Percentiles rank a stretch among this genome's conserved stretches.
Evolutionary conservation across 768 basidiomycete genomes (phyloP).

Genomic region (Psilocybe subaeruginosa): DNA sequence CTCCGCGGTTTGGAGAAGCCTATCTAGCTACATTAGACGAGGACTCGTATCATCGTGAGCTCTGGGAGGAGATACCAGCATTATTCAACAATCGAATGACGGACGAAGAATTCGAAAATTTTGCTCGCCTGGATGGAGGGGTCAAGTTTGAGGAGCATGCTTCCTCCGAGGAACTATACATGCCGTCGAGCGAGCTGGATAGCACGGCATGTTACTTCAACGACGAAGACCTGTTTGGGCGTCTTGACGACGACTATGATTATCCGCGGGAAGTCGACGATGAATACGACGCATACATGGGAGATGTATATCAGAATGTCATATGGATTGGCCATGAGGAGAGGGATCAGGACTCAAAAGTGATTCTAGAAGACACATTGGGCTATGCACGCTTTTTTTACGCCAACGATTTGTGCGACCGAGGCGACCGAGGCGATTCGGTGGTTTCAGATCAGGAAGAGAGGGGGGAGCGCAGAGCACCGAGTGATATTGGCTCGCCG

Average conservation of each 20-base stretch:
- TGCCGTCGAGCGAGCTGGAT: neutral
- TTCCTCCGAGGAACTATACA: neutral
- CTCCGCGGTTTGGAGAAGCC: neutral
- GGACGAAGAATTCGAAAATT: conserved; percentile 10
- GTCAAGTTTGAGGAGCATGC: neutral
- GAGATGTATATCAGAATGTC: neutral
- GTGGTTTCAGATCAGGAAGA: no score
- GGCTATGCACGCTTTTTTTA: neutral
- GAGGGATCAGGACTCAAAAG: neutral
- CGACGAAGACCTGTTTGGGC: conserved; percentile 8
- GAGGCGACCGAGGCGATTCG: neutral
- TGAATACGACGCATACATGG: neutral
- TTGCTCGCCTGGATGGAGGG: neutral
- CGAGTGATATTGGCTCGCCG: no score
- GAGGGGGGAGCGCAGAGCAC: no score
- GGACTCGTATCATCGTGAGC: conserved; percentile 1
- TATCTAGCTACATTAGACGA: neutral
- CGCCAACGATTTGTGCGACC: neutral
- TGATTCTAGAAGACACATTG: neutral
- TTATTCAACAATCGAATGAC: conserved; percentile 6
- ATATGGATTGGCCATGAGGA: neutral
- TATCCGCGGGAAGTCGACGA: neutral
- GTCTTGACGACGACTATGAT: neutral
- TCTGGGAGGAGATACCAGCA: neutral
- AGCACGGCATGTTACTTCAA: conserved; percentile 4